Conservation (phyloP, 2,329 filamentous ascomycete genomes). For the Colletotrichum camelliae region DNA sequence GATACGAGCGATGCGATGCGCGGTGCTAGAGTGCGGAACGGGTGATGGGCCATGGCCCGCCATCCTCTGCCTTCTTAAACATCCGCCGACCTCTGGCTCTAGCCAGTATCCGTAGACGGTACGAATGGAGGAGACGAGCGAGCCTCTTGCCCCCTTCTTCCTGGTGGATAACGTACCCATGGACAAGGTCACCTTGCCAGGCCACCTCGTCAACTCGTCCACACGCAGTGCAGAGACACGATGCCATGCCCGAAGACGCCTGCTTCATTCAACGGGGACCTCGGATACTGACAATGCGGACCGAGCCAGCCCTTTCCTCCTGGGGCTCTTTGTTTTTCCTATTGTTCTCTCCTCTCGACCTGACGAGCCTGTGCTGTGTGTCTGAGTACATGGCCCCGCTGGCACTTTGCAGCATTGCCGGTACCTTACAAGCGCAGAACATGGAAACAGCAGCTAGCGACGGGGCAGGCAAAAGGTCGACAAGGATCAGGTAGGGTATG, state of each 20-base stretch:
- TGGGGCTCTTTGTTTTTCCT: background rate
- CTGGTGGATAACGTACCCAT: background rate
- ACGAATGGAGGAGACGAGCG: background rate
- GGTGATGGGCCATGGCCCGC: background rate
- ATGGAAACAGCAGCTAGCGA: background rate
- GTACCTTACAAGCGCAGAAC: background rate
- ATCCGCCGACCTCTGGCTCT: background rate
- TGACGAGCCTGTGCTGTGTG: background rate
- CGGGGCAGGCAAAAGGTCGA: background rate
- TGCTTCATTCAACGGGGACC: background rate
- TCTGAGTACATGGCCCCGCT: background rate
- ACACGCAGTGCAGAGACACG: background rate
- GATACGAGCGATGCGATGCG: constrained; percentile 1
- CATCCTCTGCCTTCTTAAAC: background rate
- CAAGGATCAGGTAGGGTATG: background rate
- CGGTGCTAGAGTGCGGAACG: background rate
- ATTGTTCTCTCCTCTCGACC: background rate
- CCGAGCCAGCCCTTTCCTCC: background rate
- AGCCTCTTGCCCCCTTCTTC: background rate
- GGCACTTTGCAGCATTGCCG: background rate
- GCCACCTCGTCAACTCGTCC: background rate
- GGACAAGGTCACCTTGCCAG: background rate
- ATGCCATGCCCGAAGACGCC: background rate
- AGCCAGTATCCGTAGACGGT: background rate
- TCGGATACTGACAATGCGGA: background rate